These are phyloP conservation scores for Acarospora socialis DNA, from an alignment of 2,329 filamentous ascomycete genomes.

Conservation along the genomic window DNA sequence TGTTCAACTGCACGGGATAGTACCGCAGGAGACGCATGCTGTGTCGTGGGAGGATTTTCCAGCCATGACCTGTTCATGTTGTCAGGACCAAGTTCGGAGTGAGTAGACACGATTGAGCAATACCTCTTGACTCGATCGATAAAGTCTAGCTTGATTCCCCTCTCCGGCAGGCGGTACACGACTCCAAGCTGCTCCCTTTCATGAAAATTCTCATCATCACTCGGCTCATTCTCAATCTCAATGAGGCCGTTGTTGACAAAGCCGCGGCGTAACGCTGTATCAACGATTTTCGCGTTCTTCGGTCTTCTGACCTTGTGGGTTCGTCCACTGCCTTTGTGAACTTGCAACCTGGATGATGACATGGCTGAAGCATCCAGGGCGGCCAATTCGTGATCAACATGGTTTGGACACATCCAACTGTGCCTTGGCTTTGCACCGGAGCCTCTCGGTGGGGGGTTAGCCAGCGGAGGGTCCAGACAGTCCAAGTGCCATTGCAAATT, in stretches of 20 bases:
- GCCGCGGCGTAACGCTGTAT: conserved; percentile 43
- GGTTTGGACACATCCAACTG: conserved; percentile 80
- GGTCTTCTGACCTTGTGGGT: conserved; percentile 35
- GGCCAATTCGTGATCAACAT: conserved; percentile 61
- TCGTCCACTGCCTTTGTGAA: conserved; percentile 17
- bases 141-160: conserved; percentile 57
- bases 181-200: conserved; percentile 50
- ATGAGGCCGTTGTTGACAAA: conserved; percentile 57
- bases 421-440: conserved; percentile 40
- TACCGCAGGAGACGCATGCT: neutral
- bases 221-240: conserved; percentile 50
- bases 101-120: too few relatives aligned
- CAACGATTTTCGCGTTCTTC: conserved; percentile 33
- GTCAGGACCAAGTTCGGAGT: too few relatives aligned
- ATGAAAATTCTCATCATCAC: conserved; percentile 37
- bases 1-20: conserved; percentile 2
- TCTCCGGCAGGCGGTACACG: conserved; percentile 48
- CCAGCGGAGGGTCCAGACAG: conserved; percentile 72
- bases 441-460: conserved; percentile 53
- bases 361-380: conserved; percentile 36
- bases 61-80: too few relatives aligned
- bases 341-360: conserved; percentile 16
- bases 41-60: neutral
- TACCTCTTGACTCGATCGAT: conserved; percentile 46
- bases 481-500: conserved; percentile 79